Evolutionary conservation across 1,284 basidiomycete species (phyloP).

Genomic region (Schizophyllum commune): DNA sequence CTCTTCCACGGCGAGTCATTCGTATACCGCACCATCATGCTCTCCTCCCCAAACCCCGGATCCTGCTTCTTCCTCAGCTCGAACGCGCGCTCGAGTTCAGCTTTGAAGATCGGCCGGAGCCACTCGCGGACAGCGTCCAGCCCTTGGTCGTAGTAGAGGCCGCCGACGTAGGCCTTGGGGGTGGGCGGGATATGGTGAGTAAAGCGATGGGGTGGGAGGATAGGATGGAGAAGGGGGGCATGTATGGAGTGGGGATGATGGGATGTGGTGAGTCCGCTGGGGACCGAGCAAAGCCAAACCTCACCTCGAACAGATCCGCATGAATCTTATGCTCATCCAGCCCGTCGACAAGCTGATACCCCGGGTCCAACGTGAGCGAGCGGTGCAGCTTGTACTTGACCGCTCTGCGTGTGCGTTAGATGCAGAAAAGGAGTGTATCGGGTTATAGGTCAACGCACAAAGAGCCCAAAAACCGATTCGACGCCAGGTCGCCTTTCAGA

Average conservation of each 20-base stretch:
- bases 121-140: neutral
- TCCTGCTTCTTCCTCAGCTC: neutral
- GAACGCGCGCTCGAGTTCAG: neutral
- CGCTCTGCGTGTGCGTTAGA: neutral
- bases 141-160: neutral
- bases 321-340: neutral
- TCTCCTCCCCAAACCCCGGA: neutral
- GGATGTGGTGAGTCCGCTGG: too few species aligned
- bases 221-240: too few species aligned
- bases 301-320: neutral
- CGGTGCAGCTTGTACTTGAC: neutral
- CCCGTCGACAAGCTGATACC: neutral
- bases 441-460: too few species aligned
- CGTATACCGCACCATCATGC: neutral
- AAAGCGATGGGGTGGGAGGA: neutral
- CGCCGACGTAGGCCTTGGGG: neutral
- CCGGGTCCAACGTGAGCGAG: neutral
- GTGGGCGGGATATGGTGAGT: too few species aligned
- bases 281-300: neutral
- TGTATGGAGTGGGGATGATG: too few species aligned
- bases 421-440: too few species aligned
- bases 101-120: neutral
- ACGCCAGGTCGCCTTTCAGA: neutral
- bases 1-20: neutral
- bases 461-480: neutral